Base-by-base conservation (phyloP, 2,329 filamentous ascomycete species). In the Neofusicoccum parvum region DNA sequence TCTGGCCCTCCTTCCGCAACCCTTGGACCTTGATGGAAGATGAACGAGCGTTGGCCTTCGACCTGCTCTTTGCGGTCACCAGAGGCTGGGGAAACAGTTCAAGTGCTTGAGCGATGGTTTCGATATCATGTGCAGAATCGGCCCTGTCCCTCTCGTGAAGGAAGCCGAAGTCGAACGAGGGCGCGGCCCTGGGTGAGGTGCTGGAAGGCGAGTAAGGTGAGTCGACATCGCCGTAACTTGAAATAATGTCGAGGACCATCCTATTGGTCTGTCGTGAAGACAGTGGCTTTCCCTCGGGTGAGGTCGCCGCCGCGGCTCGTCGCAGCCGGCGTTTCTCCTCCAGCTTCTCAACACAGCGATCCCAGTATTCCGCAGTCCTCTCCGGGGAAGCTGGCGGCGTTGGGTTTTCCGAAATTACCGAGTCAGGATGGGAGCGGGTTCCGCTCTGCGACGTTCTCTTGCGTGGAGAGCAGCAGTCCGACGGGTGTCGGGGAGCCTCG, bases 341-440 rank as follows among this genome's bases (percentile, higher is more conserved):
- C 43, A 58, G 53, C 34, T 65, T 59, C 53, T 65, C 51, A 1
- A 65, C 51, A 20, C 51, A 49, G 43, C 53, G 43, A 20, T 65
- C 63, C 63, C 63, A 65, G 45, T 65, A 65, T 39, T 65, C 63
- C 9, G 63, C 63, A 27, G 63, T 65, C 27, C 62, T 58, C n/a
- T 54, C 43, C 12, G 63, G 63, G 3, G 63, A 65, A 12, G 41
- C 50, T 34, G 62, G 62, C 6, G 62, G 50, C 5, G 62, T 48
- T n/a, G 62, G 23, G 23, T 60, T 17, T 23, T 34, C 43, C 27
- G 56, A 60, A 15, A 60, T 48, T 32, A 48, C 56, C 27, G 56
- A 60, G 56, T 60, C 56, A 36, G 56, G 56, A 23, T 60, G 56
- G 41, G 56, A 60, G 56, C 56, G 56, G 43, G 56, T 37, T 36